Base-by-base conservation (phyloP, 192 early-diverging fungal species). In the Radiomyces spectabilis region DNA sequence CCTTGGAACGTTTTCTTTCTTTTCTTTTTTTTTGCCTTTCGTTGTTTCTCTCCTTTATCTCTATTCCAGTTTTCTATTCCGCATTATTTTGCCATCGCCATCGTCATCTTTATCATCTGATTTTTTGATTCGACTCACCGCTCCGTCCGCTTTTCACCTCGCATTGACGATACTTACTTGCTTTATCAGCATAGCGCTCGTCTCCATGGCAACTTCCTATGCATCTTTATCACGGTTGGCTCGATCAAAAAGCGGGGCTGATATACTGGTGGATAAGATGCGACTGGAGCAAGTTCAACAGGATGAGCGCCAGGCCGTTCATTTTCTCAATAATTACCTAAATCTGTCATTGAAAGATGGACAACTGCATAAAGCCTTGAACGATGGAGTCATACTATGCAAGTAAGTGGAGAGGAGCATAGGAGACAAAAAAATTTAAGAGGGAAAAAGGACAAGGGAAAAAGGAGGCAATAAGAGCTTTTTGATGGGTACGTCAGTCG, bases 321-420 rank as follows among this genome's bases (percentile, higher is more conserved):
- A 57, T 3, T 57, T 43, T 31, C 32, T 57, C 16, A 31, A 47
- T 16, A 22, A 8, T 16, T 24, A 12, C 1, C 32, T 57, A 30
- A 44, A 21, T 7, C 21, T 30, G 4, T 10, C 3, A n/a, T 5
- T 91, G 8, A 72, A 78, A 4, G 64, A 66, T 7, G 66, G 63
- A 26, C 75, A 80, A 44, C 67, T 91, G 21, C 78, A 78, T 22
- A 63, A 66, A 12, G 74, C 78, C 22, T 70, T 91, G 7, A 79
- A 81, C 52, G 84, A 87, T 51, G 88, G 88, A n/a, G 79, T 87
- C 5, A 59, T 91, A 8, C 74, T 91, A 29, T 91, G 88, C 73
- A 74, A 64, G 80, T 82, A 72, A 59, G 68, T 39, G 15, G 24
- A 18, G n/a, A n/a, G n/a, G n/a, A n/a, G n/a, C n/a, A n/a, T n/a